A percentile compares a stretch with the other conserved stretches of the same genome.
phyloP scores from a whole-genome alignment of 2,329 filamentous ascomycete genomes.

The Colletotrichum sp. region DNA sequence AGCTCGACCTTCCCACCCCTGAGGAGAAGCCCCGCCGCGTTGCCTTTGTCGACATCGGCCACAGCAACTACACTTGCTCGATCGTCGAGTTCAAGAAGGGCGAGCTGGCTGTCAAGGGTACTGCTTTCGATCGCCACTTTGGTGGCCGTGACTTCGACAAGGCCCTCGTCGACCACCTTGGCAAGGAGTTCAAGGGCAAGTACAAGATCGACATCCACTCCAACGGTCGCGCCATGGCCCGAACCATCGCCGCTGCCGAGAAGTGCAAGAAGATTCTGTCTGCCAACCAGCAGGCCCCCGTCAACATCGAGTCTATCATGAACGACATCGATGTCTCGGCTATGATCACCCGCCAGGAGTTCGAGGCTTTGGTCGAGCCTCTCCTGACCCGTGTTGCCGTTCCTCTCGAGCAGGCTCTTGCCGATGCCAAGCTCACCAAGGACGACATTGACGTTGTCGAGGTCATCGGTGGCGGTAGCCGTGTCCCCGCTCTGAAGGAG shows the following conservation, averaged over 20 bases:
- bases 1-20: conserved; percentile 84
- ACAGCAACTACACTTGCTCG: conserved; percentile 94
- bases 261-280: conserved; percentile 99
- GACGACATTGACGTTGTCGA: conserved; percentile 95
- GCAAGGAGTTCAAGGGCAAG: conserved; percentile 95
- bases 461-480: conserved; percentile 92
- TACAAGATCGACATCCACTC: conserved; percentile 95
- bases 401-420: conserved; percentile 88
- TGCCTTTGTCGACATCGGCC: conserved; percentile 91
- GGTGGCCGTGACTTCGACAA: conserved; percentile 98
- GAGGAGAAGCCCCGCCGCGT: conserved; percentile 95
- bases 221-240: conserved; percentile 88
- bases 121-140: conserved; percentile 93
- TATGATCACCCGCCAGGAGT: conserved; percentile 91
- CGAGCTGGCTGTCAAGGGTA: conserved; percentile 91
- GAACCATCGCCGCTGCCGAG: conserved; percentile 87
- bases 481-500: conserved; percentile 92
- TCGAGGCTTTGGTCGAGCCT: conserved; percentile 89
- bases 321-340: conserved; percentile 91
- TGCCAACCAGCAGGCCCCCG: conserved; percentile 87
- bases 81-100: conserved; percentile 98
- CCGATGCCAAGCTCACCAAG: conserved; percentile 87
- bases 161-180: conserved; percentile 92
- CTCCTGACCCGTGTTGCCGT: conserved; percentile 74
- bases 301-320: conserved; percentile 99